Base-by-base conservation (phyloP, 148 eudicot genomes). In the Tetragonia tetragonoides region DNA sequence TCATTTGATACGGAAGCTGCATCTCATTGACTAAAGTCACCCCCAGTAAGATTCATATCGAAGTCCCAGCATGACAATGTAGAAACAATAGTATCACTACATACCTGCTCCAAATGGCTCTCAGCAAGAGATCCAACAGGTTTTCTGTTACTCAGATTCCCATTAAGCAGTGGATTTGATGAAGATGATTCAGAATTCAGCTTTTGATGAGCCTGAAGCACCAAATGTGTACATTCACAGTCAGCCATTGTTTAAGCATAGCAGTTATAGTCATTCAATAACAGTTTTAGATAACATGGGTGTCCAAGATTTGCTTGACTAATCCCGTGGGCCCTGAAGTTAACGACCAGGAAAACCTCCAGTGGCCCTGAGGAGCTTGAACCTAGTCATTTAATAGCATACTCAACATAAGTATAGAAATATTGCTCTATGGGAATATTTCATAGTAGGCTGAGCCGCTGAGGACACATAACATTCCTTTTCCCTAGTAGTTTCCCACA, bases 101-200 rank as follows among this genome's bases (percentile, higher is more conserved):
- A 66, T 66, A 88, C 93, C 88, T 85, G 74, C 49, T 77, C 75
- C 75, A 82, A 74, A 74, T 74, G 79, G 65, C 77, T 75, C 64
- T 61, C 84, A 54, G 76, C 78, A 68, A 53, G 54, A 74, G 40
- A 59, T 63, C 74, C 69, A 63, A 41, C 40, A 66, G 74, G 38
- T 69, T 67, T 51, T 75, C 80, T 57, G 34, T 23, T 64, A 78
- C 72, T 78, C 57, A 66, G 81, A 24, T 20, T 71, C 75, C 72
- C 81, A 73, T 73, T 56, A 70, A 81, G 79, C 63, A 84, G 63
- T 72, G 81, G 81, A 67, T 70, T 81, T 69, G 73, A 54, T 39
- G 85, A 83, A 79, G 87, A 85, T 71, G 90, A 87, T 74, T 77
- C 86, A 54, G 88, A 81, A 76, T 75, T 77, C 9, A 81, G 59